These are phyloP conservation scores for Coemansia sp. DNA, from an alignment of 192 early-diverging fungal species.

Conservation along the genomic window DNA sequence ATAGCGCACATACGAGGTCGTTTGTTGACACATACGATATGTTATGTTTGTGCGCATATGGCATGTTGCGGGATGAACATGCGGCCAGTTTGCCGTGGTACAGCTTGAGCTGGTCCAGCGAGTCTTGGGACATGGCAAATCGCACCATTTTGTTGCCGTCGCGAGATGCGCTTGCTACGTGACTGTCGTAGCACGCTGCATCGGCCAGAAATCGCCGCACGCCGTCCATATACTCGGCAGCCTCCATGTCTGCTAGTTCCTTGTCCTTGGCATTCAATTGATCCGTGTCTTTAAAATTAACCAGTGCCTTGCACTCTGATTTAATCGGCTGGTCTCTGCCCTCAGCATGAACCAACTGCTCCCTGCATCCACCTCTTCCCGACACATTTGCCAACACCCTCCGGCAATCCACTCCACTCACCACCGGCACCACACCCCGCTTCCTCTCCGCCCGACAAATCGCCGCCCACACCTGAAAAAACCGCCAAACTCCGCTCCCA, in stretches of 20 bases:
- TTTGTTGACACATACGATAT: constrained; percentile 32
- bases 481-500: constrained; percentile 26
- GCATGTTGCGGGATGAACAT: constrained; percentile 5
- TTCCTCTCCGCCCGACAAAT: background rate
- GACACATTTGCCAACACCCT: no score
- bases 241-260: no score
- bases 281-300: no score
- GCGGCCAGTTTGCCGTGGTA: constrained; percentile 6
- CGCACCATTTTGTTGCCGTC: constrained; percentile 4
- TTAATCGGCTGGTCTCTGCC: no score
- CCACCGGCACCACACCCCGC: no score
- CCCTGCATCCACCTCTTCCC: no score
- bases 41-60: constrained; percentile 6
- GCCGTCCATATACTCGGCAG: constrained; percentile 1
- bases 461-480: constrained; percentile 23
- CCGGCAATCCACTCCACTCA: no score
- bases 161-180: background rate
- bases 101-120: constrained; percentile 17
- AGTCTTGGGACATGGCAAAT: constrained; percentile 11
- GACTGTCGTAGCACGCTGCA: no score
- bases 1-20: constrained; percentile 27
- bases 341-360: no score
- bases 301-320: no score
- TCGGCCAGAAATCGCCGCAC: background rate
- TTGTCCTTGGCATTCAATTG: no score